phyloP scores from a whole-genome alignment of 2,329 filamentous ascomycete genomes.

The Microdochium trichocladiopsis region DNA sequence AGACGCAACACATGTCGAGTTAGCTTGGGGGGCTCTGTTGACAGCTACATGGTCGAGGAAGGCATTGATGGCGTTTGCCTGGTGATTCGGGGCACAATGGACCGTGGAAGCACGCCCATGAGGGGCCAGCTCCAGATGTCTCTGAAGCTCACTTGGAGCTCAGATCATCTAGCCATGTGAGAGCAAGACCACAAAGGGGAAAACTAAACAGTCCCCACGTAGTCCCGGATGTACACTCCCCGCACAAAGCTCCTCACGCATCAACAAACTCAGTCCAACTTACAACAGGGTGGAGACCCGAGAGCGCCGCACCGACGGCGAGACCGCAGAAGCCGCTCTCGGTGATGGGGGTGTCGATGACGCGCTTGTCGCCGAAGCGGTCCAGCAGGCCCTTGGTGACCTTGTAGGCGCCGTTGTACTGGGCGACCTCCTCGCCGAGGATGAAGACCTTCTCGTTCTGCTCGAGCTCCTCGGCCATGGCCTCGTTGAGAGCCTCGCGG shows the following conservation, averaged over 20 bases:
- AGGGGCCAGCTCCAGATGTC: too few relatives aligned
- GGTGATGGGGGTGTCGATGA: slow-evolving; percentile 98
- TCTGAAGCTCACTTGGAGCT: too few relatives aligned
- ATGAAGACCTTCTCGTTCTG: slow-evolving; percentile 91
- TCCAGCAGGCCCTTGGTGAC: slow-evolving; percentile 97
- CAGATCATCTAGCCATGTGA: too few relatives aligned
- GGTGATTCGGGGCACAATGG: too few relatives aligned
- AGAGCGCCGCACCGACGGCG: slow-evolving; percentile 88
- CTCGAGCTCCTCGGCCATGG: slow-evolving; percentile 95
- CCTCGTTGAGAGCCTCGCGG: slow-evolving; percentile 95
- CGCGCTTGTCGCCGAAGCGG: slow-evolving; percentile 92
- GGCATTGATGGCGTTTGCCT: too few relatives aligned
- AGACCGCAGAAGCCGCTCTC: slow-evolving; percentile 94
- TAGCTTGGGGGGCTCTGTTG: background rate
- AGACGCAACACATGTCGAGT: slow-evolving; percentile 1
- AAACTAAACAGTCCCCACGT: too few relatives aligned
- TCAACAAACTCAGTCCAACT: slow-evolving; percentile 33
- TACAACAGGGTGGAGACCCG: slow-evolving; percentile 89
- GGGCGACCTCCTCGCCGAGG: slow-evolving; percentile 94
- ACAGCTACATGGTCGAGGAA: too few relatives aligned
- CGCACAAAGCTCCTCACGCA: too few relatives aligned
- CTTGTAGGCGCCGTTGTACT: slow-evolving; percentile 99
- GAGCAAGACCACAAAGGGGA: too few relatives aligned
- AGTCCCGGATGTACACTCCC: too few relatives aligned
- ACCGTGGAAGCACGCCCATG: too few relatives aligned